Evolutionary conservation across 73 alveolate species (phyloP).

Genomic region (Paraurostyla sp.): DNA sequence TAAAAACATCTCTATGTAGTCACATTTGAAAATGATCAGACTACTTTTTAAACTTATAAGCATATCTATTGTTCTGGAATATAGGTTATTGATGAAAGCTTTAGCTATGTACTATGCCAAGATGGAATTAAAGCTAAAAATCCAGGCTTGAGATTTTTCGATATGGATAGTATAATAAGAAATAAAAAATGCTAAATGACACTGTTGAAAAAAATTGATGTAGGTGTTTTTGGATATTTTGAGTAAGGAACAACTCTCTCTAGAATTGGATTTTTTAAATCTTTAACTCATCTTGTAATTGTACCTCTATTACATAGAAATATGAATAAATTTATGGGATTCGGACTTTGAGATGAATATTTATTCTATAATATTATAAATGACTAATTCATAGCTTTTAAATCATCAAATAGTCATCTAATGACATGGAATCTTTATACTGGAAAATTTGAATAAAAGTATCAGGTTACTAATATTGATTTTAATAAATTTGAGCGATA

Average conservation of each 20-base stretch:
- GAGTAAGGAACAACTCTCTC: background rate
- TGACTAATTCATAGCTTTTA: background rate
- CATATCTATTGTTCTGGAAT: background rate
- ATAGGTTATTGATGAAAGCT: background rate
- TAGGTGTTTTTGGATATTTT: background rate
- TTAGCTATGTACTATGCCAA: background rate
- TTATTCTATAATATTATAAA: background rate
- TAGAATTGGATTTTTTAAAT: background rate
- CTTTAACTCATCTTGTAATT: background rate
- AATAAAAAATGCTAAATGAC: background rate
- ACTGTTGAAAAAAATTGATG: background rate
- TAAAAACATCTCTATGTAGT: constrained; percentile 6
- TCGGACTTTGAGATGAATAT: background rate
- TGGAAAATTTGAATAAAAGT: background rate
- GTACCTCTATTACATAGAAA: background rate
- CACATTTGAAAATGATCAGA: background rate
- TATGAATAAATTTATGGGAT: constrained; percentile 3
- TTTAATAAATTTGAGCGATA: background rate
- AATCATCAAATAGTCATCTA: background rate
- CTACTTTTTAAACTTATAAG: background rate
- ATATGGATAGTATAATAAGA: constrained; percentile 17
- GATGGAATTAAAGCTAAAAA: background rate
- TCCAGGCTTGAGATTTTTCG: constrained; percentile 36
- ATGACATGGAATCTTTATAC: background rate
- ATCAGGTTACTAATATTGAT: background rate